Evolutionary conservation across 208 protist species (phyloP).

Genomic region (Acanthamoeba lenticulata): DNA sequence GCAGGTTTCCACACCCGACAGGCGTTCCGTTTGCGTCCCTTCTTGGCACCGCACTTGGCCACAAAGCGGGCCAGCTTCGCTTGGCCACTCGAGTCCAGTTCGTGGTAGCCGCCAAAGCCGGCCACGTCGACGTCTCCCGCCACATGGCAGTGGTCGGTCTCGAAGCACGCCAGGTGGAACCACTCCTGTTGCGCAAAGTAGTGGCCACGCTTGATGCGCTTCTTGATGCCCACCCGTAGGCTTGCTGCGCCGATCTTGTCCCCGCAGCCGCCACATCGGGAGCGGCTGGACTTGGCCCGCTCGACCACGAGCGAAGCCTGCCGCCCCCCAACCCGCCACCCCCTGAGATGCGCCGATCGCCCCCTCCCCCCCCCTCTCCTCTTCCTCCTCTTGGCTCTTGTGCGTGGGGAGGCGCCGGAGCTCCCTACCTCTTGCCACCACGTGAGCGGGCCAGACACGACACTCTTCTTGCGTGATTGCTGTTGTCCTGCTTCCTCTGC

Average conservation of each 20-base stretch:
- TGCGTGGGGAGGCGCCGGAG: background rate
- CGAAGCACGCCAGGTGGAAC: slow-evolving; percentile 52
- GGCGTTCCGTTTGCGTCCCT: background rate
- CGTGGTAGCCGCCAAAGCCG: background rate
- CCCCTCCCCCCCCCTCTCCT: no score
- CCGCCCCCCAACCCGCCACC: background rate
- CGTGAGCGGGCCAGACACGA: background rate
- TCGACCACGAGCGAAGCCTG: slow-evolving; percentile 23
- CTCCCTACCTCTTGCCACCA: background rate
- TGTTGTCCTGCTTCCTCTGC: no score
- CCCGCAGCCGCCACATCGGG: background rate
- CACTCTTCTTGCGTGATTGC: background rate
- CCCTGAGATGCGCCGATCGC: background rate
- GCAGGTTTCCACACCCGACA: background rate
- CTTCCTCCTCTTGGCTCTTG: no score
- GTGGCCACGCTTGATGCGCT: background rate
- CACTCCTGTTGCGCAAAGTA: slow-evolving; percentile 19
- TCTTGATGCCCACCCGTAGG: background rate
- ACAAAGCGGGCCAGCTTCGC: background rate
- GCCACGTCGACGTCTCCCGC: background rate
- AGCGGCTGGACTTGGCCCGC: background rate
- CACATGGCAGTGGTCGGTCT: background rate
- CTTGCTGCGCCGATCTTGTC: background rate
- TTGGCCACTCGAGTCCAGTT: background rate
- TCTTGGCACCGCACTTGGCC: background rate